Percentiles rank a stretch among this genome's conserved stretches.
These are phyloP conservation scores for Apiotrichum sp. DNA, from an alignment of 1,284 basidiomycete species.

Conservation along the genomic window DNA sequence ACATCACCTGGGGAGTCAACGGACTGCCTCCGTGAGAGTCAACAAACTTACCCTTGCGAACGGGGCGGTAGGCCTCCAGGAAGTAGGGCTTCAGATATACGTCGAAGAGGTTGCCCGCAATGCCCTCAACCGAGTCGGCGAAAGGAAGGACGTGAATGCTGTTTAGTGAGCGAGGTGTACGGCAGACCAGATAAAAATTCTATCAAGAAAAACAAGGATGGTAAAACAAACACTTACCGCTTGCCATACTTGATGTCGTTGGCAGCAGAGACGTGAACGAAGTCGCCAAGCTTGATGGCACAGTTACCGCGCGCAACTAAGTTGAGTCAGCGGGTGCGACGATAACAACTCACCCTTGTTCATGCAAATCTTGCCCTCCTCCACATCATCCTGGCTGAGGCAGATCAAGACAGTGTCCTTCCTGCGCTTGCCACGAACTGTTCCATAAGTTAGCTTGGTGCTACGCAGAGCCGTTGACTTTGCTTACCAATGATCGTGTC, in stretches of 20 bases:
- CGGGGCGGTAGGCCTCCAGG: slow-evolving; percentile 64
- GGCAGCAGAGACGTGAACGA: slow-evolving; percentile 91
- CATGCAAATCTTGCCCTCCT: slow-evolving; percentile 95
- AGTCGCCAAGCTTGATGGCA: slow-evolving; percentile 93
- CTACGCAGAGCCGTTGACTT: no score
- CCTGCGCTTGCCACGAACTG: slow-evolving; percentile 78
- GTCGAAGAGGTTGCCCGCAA: slow-evolving; percentile 97
- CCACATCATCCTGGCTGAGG: slow-evolving; percentile 88
- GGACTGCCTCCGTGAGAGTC: no score
- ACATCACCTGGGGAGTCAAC: slow-evolving; percentile 70
- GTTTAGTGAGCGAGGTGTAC: slow-evolving; percentile 5
- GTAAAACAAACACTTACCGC: slow-evolving; percentile 48
- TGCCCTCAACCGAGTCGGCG: slow-evolving; percentile 93
- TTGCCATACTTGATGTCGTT: slow-evolving; percentile 99
- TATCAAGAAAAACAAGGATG: neutral
- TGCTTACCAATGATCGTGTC: slow-evolving; percentile 42
- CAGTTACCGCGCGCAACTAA: slow-evolving; percentile 93
- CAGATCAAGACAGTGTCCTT: slow-evolving; percentile 94
- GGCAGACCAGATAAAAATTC: no score
- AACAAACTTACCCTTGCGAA: slow-evolving; percentile 34
- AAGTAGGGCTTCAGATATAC: slow-evolving; percentile 99
- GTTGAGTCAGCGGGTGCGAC: neutral
- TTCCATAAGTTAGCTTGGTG: slow-evolving; percentile 1
- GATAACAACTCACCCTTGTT: slow-evolving; percentile 64
- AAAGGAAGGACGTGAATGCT: slow-evolving; percentile 90